phyloP scores from a whole-genome alignment of 495 filamentous ascomycete genomes.

The Gamarada debralockiae region DNA sequence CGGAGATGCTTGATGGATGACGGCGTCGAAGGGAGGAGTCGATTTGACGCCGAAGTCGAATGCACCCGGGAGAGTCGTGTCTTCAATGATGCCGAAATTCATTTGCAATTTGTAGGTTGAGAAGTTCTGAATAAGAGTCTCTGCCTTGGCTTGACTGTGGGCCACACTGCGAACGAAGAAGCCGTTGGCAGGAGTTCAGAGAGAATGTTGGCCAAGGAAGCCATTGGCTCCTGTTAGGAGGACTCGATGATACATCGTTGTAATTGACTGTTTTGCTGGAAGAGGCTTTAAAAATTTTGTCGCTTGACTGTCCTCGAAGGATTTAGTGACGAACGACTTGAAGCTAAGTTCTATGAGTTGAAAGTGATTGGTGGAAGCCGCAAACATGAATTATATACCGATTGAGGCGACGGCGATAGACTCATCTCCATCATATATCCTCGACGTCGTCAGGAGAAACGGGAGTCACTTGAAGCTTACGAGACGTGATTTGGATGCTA shows the following conservation, averaged over 20 bases:
- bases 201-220: constrained; percentile 32
- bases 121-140: constrained; percentile 16
- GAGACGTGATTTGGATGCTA: too few species aligned
- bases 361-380: too few species aligned
- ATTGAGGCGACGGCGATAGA: too few species aligned
- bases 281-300: too few species aligned
- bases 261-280: too few species aligned
- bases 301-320: too few species aligned
- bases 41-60: constrained; percentile 27
- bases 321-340: too few species aligned
- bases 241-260: constrained; percentile 8
- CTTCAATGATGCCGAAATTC: constrained; percentile 31
- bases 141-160: constrained; percentile 22
- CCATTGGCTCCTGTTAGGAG: constrained; percentile 34
- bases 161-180: constrained; percentile 24
- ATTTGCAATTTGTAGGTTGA: constrained; percentile 16
- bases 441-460: too few species aligned
- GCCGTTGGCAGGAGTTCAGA: constrained; percentile 22
- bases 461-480: too few species aligned
- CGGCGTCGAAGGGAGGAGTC: constrained; percentile 30
- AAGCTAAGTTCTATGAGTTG: too few species aligned
- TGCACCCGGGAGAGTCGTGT: constrained; percentile 28
- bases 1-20: constrained; percentile 39
- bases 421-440: too few species aligned
- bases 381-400: too few species aligned